Evolutionary conservation across 2,329 filamentous ascomycete species (phyloP).

Genomic region (Penicillium sp.): DNA sequence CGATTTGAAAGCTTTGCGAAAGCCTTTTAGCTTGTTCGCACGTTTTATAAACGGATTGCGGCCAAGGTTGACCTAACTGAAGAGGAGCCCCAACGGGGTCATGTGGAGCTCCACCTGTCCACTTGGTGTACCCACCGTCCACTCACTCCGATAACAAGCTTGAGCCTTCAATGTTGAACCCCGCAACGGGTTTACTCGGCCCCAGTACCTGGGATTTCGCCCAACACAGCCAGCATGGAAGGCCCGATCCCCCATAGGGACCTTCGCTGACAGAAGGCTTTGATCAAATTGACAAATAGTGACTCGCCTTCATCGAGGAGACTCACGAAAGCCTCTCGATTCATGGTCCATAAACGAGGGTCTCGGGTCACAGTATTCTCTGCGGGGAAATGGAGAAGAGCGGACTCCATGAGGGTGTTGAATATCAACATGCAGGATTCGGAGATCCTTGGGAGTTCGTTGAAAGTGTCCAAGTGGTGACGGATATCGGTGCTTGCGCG

Average conservation of each 20-base stretch:
- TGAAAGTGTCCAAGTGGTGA: too few species aligned
- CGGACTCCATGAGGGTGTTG: too few species aligned
- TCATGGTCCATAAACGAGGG: slow-evolving; percentile 11
- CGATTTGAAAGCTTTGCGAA: background rate
- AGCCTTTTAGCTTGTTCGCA: background rate
- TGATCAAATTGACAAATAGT: too few species aligned
- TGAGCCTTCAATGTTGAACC: too few species aligned
- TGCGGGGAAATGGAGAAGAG: too few species aligned
- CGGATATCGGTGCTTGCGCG: too few species aligned
- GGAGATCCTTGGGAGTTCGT: too few species aligned
- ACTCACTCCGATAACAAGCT: background rate
- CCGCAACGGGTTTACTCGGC: too few species aligned
- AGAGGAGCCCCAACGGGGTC: too few species aligned
- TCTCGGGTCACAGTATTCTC: too few species aligned
- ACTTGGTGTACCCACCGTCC: background rate
- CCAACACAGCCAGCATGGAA: slow-evolving; percentile 8
- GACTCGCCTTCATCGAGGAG: slow-evolving; percentile 8
- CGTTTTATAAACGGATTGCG: background rate
- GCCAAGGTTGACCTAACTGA: background rate
- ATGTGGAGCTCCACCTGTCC: slow-evolving; percentile 16
- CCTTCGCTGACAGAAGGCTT: background rate
- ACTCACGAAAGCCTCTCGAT: slow-evolving; percentile 3
- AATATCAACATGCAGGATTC: too few species aligned
- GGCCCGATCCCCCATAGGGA: slow-evolving; percentile 13
- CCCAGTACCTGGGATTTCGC: too few species aligned